These are phyloP conservation scores for Juncus effusus DNA, from an alignment of 176 grass and related monocot species.

Conservation along the genomic window DNA sequence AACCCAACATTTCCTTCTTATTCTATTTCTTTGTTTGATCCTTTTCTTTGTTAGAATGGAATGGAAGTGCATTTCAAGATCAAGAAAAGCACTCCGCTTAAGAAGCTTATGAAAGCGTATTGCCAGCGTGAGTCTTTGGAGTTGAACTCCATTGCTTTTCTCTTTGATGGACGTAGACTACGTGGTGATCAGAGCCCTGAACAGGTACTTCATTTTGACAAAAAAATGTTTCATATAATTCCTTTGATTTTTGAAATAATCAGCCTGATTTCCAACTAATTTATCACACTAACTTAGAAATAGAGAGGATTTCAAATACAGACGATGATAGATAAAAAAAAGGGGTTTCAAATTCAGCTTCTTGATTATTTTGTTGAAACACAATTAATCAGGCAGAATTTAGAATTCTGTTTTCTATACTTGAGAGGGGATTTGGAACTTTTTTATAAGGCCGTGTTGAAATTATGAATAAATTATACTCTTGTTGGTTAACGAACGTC, in stretches of 20 bases:
- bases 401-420: too few species aligned
- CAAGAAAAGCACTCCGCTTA: conserved; percentile 64
- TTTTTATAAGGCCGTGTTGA: too few species aligned
- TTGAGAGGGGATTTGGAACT: too few species aligned
- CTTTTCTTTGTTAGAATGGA: conserved; percentile 42
- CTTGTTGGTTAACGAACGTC: too few species aligned
- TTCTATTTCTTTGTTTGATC: background rate
- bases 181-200: conserved; percentile 78
- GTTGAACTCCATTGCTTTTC: conserved; percentile 61
- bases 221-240: background rate
- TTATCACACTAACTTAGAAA: background rate
- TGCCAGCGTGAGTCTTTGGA: conserved; percentile 69
- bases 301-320: background rate
- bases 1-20: background rate
- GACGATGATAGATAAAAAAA: background rate
- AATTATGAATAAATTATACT: too few species aligned
- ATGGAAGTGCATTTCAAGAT: conserved; percentile 67
- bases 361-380: background rate
- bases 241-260: background rate
- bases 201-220: conserved; percentile 28
- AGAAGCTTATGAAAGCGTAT: conserved; percentile 73
- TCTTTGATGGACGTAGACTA: conserved; percentile 77
- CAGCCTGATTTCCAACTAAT: background rate
- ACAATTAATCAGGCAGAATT: too few species aligned
- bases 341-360: background rate